phyloP scores from a whole-genome alignment of 495 filamentous ascomycete species.

The Neurospora sp. region DNA sequence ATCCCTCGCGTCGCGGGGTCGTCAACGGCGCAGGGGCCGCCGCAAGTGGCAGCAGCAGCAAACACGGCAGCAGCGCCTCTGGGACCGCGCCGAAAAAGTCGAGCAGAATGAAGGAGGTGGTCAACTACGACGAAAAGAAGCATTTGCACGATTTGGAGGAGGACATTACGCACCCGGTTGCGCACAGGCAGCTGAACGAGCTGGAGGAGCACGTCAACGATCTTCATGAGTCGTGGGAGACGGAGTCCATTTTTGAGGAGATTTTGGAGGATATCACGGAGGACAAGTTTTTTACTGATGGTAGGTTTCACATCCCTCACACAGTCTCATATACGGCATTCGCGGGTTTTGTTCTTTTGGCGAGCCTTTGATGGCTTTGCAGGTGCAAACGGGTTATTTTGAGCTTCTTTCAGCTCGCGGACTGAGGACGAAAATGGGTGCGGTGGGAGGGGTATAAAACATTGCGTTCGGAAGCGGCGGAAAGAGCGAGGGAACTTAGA shows the following conservation, averaged over 20 bases:
- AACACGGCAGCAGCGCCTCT: neutral
- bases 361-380: neutral
- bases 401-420: neutral
- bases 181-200: constrained; percentile 24
- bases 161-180: constrained; percentile 22
- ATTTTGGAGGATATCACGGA: constrained; percentile 53
- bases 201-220: constrained; percentile 53
- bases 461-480: neutral
- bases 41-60: neutral
- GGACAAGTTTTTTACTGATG: constrained; percentile 47
- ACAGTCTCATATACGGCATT: neutral
- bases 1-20: constrained; percentile 5
- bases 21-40: neutral
- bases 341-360: neutral
- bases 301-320: constrained; percentile 22
- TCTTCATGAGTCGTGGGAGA: constrained; percentile 52
- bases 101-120: constrained; percentile 80
- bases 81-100: constrained; percentile 48
- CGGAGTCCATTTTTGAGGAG: constrained; percentile 58
- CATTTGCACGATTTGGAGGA: constrained; percentile 52
- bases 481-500: constrained; percentile 6
- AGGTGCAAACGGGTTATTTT: neutral
- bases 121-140: constrained; percentile 78
- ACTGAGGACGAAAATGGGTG: neutral
- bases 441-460: neutral